Base-by-base conservation (phyloP, 1,284 basidiomycete species). In the Rhizoctonia solani region DNA sequence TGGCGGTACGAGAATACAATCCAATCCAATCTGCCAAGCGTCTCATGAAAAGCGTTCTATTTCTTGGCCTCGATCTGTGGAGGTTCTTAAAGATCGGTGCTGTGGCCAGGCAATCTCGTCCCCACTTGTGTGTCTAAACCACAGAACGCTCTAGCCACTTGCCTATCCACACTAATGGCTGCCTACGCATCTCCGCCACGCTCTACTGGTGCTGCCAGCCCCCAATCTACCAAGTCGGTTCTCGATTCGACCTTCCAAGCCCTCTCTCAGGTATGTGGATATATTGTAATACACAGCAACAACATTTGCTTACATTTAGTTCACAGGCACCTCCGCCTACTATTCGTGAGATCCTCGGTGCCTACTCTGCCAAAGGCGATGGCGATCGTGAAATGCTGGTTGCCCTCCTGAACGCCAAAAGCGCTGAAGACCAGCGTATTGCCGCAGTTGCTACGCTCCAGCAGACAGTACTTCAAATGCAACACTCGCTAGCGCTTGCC, bases 321-420 rank as follows among this genome's bases (percentile, higher is more conserved):
- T 34, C 16, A 34, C 71, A 90, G 87, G 74, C 84, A 5, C 82
- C 91, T 19, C 90, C 93, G 1, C 92, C 93, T 0, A 87, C 81
- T 69, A 81, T 95, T 54, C 84, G 89, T 55, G 91, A 93, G 73
- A 93, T 95, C 44, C 85, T 95, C 30, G 82, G 84, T 49, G 92
- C 93, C 14, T 95, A 94, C 80, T 84, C 84, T 70, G 78, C 85
- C 44, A 89, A 87, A 73, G 93, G 93, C 68, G 90, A 94, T 71
- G 93, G 92, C 53, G 93, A 95, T 81, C 83, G 92, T 42, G 92
- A 94, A 66, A 88, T 94, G 85, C 81, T 95, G 27, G 82, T 95
- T 54, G 86, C 90, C 72, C 90, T 95, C 82, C 81, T 95, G 59
- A 91, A 88, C 70, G 92, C 93, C 75, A 95, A 95, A 80, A 85